These are phyloP conservation scores for Emergomyces orientalis DNA, from an alignment of 2,329 filamentous ascomycete species.

Conservation along the genomic window DNA sequence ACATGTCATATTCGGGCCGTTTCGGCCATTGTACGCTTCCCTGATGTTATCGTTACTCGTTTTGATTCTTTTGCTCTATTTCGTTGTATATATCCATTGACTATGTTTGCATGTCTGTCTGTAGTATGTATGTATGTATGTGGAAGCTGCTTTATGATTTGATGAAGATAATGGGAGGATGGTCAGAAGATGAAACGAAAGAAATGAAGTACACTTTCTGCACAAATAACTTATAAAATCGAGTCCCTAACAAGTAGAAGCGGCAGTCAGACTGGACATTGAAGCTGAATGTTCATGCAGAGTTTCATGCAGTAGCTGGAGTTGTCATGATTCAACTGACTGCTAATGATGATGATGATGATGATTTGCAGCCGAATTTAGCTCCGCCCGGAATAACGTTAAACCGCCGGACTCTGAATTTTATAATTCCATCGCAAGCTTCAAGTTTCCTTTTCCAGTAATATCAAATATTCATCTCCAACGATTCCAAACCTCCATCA, in stretches of 20 bases:
- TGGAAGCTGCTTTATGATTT: neutral
- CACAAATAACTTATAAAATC: neutral
- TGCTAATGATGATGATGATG: too few relatives aligned
- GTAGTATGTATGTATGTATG: too few relatives aligned
- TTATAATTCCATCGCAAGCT: constrained; percentile 5
- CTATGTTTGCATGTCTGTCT: neutral
- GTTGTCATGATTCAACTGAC: too few relatives aligned
- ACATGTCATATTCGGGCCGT: neutral
- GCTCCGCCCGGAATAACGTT: neutral
- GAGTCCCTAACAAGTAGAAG: neutral
- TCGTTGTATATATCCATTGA: neutral
- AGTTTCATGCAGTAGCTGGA: too few relatives aligned
- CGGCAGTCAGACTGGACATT: neutral
- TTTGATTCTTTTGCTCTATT: neutral
- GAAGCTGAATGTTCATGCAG: neutral
- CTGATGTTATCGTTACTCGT: neutral
- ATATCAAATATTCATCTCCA: neutral
- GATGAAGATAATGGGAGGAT: constrained; percentile 1
- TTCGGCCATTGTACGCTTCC: neutral
- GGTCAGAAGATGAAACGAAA: neutral
- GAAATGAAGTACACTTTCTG: neutral
- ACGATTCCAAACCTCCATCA: neutral
- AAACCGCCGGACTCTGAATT: neutral
- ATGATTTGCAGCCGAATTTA: neutral
- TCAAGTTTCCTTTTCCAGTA: neutral